phyloP scores from a whole-genome alignment of 805 yeast genomes.

The Kodamaea restingae region DNA sequence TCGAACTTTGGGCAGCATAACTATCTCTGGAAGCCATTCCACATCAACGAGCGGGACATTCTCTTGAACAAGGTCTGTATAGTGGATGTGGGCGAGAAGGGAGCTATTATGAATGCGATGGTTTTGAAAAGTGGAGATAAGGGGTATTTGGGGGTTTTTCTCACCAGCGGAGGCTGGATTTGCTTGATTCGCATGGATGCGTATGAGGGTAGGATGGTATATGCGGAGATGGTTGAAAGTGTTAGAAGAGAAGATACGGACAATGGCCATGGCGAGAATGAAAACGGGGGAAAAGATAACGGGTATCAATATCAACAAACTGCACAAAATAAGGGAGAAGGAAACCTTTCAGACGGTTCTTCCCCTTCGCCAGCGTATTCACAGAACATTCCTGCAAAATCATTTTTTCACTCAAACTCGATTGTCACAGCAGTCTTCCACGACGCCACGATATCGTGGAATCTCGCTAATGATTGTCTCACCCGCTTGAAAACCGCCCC shows the following conservation, averaged over 20 bases:
- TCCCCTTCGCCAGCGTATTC: no score
- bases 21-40: conserved; percentile 41
- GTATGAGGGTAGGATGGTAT: not conserved
- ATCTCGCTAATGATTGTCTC: not conserved
- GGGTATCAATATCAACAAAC: no score
- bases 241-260: not conserved
- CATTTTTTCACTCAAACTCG: not conserved
- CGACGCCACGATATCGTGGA: not conserved
- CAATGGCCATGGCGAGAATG: not conserved
- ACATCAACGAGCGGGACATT: conserved; percentile 15
- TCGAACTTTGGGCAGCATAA: conserved; percentile 37
- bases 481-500: not conserved
- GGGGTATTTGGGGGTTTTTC: not conserved
- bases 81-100: conserved; percentile 9
- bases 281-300: not conserved
- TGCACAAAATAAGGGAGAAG: no score
- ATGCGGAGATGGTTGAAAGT: not conserved
- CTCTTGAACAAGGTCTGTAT: conserved; percentile 22
- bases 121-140: not conserved
- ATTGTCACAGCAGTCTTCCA: conserved; percentile 5
- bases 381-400: no score
- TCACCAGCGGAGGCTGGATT: conserved; percentile 1
- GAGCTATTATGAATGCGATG: conserved; percentile 2
- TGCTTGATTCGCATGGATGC: not conserved
- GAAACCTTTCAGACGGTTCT: no score